Conservation (phyloP, 257 asterid genomes). For the Capsicum rhomboideum region DNA sequence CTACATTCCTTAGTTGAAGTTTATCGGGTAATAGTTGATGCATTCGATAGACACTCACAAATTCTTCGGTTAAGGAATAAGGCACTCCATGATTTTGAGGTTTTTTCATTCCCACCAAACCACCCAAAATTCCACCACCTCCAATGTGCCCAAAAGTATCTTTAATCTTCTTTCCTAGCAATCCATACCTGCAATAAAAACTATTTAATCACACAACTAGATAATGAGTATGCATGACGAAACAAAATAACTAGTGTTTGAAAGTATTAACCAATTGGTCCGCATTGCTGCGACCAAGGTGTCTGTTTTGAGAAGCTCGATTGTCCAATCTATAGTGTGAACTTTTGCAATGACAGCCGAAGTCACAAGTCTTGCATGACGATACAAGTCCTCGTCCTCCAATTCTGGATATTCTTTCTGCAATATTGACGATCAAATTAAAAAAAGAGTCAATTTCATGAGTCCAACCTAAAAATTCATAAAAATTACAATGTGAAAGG, state of each 20-base stretch:
- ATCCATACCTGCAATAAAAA: constrained; percentile 37
- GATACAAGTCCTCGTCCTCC: constrained; percentile 41
- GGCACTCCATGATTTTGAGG: constrained; percentile 46
- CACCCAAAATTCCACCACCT: constrained; percentile 28
- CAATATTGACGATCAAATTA: not conserved
- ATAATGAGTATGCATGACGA: not conserved
- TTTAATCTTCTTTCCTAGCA: constrained; percentile 51
- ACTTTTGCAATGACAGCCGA: constrained; percentile 60
- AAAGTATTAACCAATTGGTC: constrained; percentile 29
- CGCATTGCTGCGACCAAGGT: constrained; percentile 45
- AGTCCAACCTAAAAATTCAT: no score
- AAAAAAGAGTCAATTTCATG: no score
- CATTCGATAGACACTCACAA: constrained; percentile 50
- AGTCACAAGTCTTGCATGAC: constrained; percentile 49
- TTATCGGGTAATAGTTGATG: constrained; percentile 48
- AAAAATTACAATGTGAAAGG: no score
- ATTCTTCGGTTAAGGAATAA: constrained; percentile 56
- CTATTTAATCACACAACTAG: not conserved
- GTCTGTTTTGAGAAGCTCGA: constrained; percentile 25
- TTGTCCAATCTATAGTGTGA: constrained; percentile 48
- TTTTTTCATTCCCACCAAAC: constrained; percentile 40
- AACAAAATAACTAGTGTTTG: not conserved
- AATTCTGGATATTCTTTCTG: constrained; percentile 37
- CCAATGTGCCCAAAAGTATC: constrained; percentile 51
- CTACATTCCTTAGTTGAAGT: constrained; percentile 29